phyloP scores from a whole-genome alignment of 1,139 yeast genomes.

The Taphrina deformans region DNA sequence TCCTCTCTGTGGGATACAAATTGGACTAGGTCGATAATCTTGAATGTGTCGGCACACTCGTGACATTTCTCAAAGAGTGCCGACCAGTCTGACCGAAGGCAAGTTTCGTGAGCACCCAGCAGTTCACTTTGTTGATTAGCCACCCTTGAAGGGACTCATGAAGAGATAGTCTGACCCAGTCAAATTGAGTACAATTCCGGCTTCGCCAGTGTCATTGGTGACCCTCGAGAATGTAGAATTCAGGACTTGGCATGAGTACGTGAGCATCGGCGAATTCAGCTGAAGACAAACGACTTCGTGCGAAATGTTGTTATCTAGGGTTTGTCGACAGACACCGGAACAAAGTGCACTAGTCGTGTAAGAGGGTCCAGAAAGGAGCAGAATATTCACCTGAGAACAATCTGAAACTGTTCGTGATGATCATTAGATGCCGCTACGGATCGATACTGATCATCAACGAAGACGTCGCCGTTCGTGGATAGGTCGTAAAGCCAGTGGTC shows the following conservation, averaged over 20 bases:
- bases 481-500: background rate
- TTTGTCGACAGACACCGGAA: background rate
- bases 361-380: background rate
- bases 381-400: background rate
- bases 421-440: conserved; percentile 1
- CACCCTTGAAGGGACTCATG: too few species aligned
- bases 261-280: background rate
- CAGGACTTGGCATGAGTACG: background rate
- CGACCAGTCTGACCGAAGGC: background rate
- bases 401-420: background rate
- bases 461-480: background rate
- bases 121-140: background rate
- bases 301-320: background rate
- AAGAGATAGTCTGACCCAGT: conserved; percentile 6
- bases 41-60: too few species aligned
- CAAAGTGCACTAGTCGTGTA: background rate
- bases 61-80: background rate
- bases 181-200: background rate
- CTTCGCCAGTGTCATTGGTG: background rate
- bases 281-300: background rate
- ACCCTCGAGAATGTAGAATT: background rate
- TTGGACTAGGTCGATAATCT: background rate
- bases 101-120: background rate
- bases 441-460: background rate
- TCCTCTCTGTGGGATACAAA: background rate